Evolutionary conservation across 163 green algal species (phyloP).

Genomic region (Scenedesmus sp.): DNA sequence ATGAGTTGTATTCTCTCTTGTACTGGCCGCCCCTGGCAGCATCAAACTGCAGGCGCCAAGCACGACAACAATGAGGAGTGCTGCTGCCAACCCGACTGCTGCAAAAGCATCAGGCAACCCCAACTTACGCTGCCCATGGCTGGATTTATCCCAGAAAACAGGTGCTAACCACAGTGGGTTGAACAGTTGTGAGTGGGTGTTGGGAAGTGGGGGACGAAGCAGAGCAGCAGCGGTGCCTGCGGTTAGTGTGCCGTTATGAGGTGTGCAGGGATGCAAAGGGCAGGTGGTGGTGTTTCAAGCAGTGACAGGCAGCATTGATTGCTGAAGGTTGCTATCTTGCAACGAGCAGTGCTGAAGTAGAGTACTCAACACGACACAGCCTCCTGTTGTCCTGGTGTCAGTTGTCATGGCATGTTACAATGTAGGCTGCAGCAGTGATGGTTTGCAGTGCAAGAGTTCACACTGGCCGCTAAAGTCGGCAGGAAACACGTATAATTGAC

Average conservation of each 20-base stretch:
- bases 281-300: neutral
- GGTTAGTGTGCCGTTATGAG: neutral
- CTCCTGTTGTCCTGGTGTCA: neutral
- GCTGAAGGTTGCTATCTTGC: neutral
- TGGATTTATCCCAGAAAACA: neutral
- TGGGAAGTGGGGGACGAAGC: neutral
- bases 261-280: neutral
- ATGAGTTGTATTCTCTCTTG: neutral
- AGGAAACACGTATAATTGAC: neutral
- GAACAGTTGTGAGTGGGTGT: neutral
- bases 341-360: neutral
- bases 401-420: slow-evolving; percentile 4
- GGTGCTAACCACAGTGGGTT: neutral
- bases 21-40: neutral
- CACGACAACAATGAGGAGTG: neutral
- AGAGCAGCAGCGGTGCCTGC: neutral
- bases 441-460: too few species aligned
- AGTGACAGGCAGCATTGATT: neutral
- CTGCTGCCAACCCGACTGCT: neutral
- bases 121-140: slow-evolving; percentile 8
- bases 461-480: too few species aligned
- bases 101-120: neutral
- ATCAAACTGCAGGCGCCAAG: neutral
- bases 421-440: neutral
- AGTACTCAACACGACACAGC: neutral